Conservation (phyloP, 139 green algal genomes). For the Parachlorella kessleri region DNA sequence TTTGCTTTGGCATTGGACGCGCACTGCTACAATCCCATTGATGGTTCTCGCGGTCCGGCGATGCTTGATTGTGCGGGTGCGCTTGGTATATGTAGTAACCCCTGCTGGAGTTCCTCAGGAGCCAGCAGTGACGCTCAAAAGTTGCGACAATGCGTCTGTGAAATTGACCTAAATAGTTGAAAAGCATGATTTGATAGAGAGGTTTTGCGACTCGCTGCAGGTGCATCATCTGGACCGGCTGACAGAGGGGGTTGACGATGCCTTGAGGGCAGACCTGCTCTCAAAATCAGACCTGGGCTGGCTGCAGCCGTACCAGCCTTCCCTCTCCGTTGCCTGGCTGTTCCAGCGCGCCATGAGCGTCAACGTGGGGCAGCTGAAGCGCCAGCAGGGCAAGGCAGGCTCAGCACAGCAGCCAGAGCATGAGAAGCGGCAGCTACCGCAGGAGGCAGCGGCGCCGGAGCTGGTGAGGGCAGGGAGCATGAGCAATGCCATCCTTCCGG, state of each 20-base stretch:
- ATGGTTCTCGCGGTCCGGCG: too few species aligned
- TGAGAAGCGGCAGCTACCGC: conserved; percentile 9
- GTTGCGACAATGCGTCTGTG: too few species aligned
- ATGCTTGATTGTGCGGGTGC: too few species aligned
- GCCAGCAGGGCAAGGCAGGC: not conserved
- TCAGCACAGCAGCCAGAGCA: not conserved
- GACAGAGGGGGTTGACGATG: conserved; percentile 42
- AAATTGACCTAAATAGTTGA: too few species aligned
- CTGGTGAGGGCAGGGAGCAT: not conserved
- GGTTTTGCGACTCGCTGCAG: too few species aligned
- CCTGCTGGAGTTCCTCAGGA: too few species aligned
- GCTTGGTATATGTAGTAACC: too few species aligned
- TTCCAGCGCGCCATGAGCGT: conserved; percentile 81
- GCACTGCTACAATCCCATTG: too few species aligned
- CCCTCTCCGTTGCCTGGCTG: conserved; percentile 68
- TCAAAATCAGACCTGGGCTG: conserved; percentile 31
- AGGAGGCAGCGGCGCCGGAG: not conserved
- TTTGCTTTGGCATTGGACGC: too few species aligned
- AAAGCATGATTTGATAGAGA: too few species aligned
- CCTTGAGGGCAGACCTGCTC: conserved; percentile 43
- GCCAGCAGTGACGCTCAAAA: too few species aligned
- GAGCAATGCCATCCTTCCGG: not conserved
- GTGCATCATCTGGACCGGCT: conserved; percentile 74
- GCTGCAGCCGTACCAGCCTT: conserved; percentile 76
- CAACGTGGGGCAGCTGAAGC: conserved; percentile 46